These are phyloP conservation scores for Rhododendron molle DNA, from an alignment of 148 eudicot species.

Conservation along the genomic window DNA sequence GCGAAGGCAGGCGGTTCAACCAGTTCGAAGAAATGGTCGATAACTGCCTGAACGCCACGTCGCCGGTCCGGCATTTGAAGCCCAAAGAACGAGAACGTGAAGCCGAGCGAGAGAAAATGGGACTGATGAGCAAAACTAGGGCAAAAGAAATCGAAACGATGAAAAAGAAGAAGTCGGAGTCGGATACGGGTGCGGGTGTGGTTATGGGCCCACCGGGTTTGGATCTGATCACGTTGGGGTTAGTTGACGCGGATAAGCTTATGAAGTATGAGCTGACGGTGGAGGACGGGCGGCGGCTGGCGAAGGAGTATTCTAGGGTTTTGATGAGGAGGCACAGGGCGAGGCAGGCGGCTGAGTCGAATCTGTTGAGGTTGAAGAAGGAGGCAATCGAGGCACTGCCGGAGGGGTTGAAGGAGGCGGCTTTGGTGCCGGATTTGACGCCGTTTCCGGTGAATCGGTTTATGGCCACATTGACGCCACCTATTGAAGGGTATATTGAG, in stretches of 20 bases:
- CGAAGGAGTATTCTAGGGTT: slow-evolving; percentile 86
- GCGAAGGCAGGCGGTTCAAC: slow-evolving; percentile 30
- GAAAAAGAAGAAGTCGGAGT: slow-evolving; percentile 52
- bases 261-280: slow-evolving; percentile 79
- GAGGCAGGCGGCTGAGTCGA: slow-evolving; percentile 75
- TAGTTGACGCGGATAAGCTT: slow-evolving; percentile 67
- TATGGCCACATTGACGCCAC: slow-evolving; percentile 90
- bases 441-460: slow-evolving; percentile 71
- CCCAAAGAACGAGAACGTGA: slow-evolving; percentile 65
- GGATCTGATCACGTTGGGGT: slow-evolving; percentile 66
- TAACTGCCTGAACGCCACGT: slow-evolving; percentile 48
- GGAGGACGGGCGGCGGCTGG: slow-evolving; percentile 81
- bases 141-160: slow-evolving; percentile 52
- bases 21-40: slow-evolving; percentile 57
- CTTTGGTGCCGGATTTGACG: slow-evolving; percentile 73
- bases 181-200: slow-evolving; percentile 69
- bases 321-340: slow-evolving; percentile 84
- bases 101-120: slow-evolving; percentile 76
- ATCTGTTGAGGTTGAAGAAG: slow-evolving; percentile 66
- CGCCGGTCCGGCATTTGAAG: slow-evolving; percentile 62
- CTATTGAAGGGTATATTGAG: slow-evolving; percentile 89
- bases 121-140: slow-evolving; percentile 65
- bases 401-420: slow-evolving; percentile 61
- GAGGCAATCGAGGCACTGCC: slow-evolving; percentile 96
- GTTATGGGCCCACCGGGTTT: slow-evolving; percentile 24